phyloP scores from a whole-genome alignment of 129 eudicot species.

The Chrysanthemum seticuspe region DNA sequence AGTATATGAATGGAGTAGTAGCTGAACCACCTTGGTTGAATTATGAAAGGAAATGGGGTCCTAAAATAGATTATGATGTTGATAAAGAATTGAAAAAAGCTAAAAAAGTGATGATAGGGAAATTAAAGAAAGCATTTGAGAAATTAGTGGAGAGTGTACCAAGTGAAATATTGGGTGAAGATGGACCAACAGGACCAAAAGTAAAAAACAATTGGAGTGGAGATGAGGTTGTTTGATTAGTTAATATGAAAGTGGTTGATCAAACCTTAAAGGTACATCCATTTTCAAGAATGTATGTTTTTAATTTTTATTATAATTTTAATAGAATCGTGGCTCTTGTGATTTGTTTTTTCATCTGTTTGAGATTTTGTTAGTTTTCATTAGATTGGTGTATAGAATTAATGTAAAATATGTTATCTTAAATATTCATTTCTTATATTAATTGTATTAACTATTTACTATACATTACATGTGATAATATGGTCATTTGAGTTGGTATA shows the following conservation, averaged over 20 bases:
- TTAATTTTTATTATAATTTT: not conserved
- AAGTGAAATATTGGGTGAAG: conserved; percentile 65
- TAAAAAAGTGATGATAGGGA: conserved; percentile 51
- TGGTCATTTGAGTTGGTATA: too few relatives aligned
- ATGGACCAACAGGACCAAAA: conserved; percentile 85
- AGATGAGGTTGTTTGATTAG: conserved; percentile 25
- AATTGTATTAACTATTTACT: too few relatives aligned
- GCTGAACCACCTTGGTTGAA: conserved; percentile 68
- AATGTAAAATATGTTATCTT: not conserved
- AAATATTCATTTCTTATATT: too few relatives aligned
- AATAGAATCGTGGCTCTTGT: not conserved
- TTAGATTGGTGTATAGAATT: not conserved
- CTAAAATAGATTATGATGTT: conserved; percentile 51
- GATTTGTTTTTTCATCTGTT: not conserved
- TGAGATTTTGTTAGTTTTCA: not conserved
- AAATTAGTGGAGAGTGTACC: conserved; percentile 49
- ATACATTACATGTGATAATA: too few relatives aligned
- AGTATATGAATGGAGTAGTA: conserved; percentile 38
- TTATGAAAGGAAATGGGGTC: conserved; percentile 78
- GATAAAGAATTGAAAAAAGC: conserved; percentile 49
- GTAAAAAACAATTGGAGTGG: conserved; percentile 65
- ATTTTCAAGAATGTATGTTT: conserved; percentile 16
- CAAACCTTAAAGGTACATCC: conserved; percentile 28
- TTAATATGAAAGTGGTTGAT: conserved; percentile 29
- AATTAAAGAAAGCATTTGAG: conserved; percentile 40